Percentiles rank a stretch among this genome's conserved stretches.
These are phyloP conservation scores for Groenewaldozyma sp. DNA, from an alignment of 1,139 yeast species.

Conservation along the genomic window DNA sequence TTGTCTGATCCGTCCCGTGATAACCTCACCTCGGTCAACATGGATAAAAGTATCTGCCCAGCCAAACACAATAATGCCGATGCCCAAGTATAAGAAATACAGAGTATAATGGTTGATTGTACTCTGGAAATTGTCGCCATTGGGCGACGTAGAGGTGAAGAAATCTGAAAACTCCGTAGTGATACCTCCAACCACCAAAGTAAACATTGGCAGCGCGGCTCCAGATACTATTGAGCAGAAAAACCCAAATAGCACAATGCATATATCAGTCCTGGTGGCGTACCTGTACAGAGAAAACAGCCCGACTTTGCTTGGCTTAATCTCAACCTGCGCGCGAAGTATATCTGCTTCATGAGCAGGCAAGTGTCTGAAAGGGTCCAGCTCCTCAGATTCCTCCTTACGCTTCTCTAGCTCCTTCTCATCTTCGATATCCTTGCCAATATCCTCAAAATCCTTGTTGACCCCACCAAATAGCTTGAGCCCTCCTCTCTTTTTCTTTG, in stretches of 20 bases:
- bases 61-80: slow-evolving; percentile 30
- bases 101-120: slow-evolving; percentile 29
- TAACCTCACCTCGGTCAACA: slow-evolving; percentile 35
- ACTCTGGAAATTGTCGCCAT: slow-evolving; percentile 26
- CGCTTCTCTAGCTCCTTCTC: not conserved
- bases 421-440: not conserved
- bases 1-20: slow-evolving; percentile 35
- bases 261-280: slow-evolving; percentile 26
- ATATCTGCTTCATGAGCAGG: slow-evolving; percentile 27
- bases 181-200: slow-evolving; percentile 33
- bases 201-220: slow-evolving; percentile 34
- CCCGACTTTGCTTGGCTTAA: slow-evolving; percentile 20
- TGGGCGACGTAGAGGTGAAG: slow-evolving; percentile 22
- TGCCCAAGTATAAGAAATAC: slow-evolving; percentile 32
- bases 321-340: slow-evolving; percentile 27
- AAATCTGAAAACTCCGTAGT: slow-evolving; percentile 31
- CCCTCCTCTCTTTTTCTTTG: too few relatives aligned
- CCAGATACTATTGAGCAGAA: slow-evolving; percentile 30
- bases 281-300: slow-evolving; percentile 29
- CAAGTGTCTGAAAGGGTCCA: slow-evolving; percentile 22
- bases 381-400: slow-evolving; percentile 3
- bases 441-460: too few relatives aligned
- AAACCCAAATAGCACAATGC: slow-evolving; percentile 24
- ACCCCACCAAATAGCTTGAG: too few relatives aligned
- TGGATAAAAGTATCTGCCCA: slow-evolving; percentile 29